These are phyloP conservation scores for Saturnispora besseyi DNA, from an alignment of 805 yeast species.

Conservation along the genomic window DNA sequence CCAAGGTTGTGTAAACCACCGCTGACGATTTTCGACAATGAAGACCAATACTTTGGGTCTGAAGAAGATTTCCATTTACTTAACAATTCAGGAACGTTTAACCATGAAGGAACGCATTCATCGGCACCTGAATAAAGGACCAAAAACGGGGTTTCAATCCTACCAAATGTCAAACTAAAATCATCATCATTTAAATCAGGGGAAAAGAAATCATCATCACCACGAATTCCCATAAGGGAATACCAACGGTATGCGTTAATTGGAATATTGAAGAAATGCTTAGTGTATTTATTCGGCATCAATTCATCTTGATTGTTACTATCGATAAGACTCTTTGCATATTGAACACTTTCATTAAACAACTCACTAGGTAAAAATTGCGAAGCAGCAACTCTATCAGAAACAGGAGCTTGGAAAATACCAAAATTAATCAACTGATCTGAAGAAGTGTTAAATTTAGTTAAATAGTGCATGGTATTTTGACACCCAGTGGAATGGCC, in stretches of 20 bases:
- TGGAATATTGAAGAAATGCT: slow-evolving; percentile 45
- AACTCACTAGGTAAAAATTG: slow-evolving; percentile 11
- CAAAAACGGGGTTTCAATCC: slow-evolving; percentile 38
- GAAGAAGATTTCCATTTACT: slow-evolving; percentile 41
- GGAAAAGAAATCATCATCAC: slow-evolving; percentile 70
- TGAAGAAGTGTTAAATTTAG: slow-evolving; percentile 25
- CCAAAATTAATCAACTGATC: slow-evolving; percentile 39
- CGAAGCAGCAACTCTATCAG: slow-evolving; percentile 46
- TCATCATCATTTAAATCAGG: slow-evolving; percentile 45
- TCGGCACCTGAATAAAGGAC: slow-evolving; percentile 54
- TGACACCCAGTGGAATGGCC: slow-evolving; percentile 89
- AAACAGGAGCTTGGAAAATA: slow-evolving; percentile 67
- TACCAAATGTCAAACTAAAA: slow-evolving; percentile 44
- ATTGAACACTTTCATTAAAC: slow-evolving; percentile 15
- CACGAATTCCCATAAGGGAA: slow-evolving; percentile 46
- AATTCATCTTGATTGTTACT: slow-evolving; percentile 39
- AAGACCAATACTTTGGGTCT: slow-evolving; percentile 36
- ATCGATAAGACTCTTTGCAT: slow-evolving; percentile 32
- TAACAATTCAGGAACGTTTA: slow-evolving; percentile 42
- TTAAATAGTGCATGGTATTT: slow-evolving; percentile 55
- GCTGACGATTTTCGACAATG: slow-evolving; percentile 40
- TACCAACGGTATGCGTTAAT: slow-evolving; percentile 64
- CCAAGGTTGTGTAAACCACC: slow-evolving; percentile 56
- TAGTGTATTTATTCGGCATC: slow-evolving; percentile 42
- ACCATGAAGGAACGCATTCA: slow-evolving; percentile 46